Evolutionary conservation across 2,329 filamentous ascomycete genomes (phyloP).

Genomic region (Botrytis galanthina): DNA sequence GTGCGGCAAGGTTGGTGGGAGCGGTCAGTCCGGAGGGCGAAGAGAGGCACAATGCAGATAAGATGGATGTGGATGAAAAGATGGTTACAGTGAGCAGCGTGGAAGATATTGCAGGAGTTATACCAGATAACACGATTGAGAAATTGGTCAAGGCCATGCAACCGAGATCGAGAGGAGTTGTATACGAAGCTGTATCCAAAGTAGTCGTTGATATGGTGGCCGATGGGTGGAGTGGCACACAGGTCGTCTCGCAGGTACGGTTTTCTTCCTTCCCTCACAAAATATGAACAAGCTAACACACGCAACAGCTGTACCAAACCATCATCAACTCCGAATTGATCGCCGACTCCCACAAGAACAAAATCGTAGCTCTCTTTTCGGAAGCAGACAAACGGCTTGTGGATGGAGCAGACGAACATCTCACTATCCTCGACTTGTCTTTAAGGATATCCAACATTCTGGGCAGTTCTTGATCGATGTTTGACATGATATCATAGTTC

Average conservation of each 20-base stretch:
- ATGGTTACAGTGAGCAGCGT: slow-evolving; percentile 75
- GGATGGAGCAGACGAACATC: slow-evolving; percentile 92
- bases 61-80: slow-evolving; percentile 51
- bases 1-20: slow-evolving; percentile 83
- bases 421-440: slow-evolving; percentile 82
- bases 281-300: background rate
- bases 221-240: slow-evolving; percentile 93
- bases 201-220: slow-evolving; percentile 89
- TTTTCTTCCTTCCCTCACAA: slow-evolving; percentile 4
- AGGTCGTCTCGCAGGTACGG: slow-evolving; percentile 75
- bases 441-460: slow-evolving; percentile 77
- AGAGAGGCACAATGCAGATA: slow-evolving; percentile 43
- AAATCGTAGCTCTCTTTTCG: slow-evolving; percentile 84
- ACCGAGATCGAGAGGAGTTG: slow-evolving; percentile 59
- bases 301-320: slow-evolving; percentile 69
- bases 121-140: slow-evolving; percentile 73
- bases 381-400: slow-evolving; percentile 92
- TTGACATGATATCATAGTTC: background rate
- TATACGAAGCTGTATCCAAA: slow-evolving; percentile 72
- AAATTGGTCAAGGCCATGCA: slow-evolving; percentile 72
- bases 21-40: slow-evolving; percentile 50
- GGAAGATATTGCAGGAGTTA: slow-evolving; percentile 94
- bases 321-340: slow-evolving; percentile 83
- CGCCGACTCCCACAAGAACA: slow-evolving; percentile 82
- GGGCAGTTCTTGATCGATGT: slow-evolving; percentile 30